Evolutionary conservation across 2,329 filamentous ascomycete species (phyloP).

Genomic region (Claviceps humidiphila): DNA sequence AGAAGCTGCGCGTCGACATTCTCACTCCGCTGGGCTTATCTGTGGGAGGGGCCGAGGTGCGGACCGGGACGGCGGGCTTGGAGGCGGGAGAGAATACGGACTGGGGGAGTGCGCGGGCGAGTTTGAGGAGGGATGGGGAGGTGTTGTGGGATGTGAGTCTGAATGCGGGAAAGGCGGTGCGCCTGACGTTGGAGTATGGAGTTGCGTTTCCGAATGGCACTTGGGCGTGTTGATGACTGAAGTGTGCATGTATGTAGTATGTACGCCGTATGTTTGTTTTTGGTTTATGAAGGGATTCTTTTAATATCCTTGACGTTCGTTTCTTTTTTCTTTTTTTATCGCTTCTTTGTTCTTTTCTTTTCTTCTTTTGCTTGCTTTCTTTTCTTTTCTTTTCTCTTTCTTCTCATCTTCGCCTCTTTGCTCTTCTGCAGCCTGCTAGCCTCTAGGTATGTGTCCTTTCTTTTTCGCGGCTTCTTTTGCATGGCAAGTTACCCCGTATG

Average conservation of each 20-base stretch:
- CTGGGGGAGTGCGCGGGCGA: constrained; percentile 38
- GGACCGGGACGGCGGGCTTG: constrained; percentile 16
- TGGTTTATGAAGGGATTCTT: not conserved
- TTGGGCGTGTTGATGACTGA: constrained; percentile 4
- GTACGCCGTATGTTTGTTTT: not conserved
- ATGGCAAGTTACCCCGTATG: too few relatives aligned
- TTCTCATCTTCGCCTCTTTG: too few relatives aligned
- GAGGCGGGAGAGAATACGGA: constrained; percentile 16
- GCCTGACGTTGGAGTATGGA: constrained; percentile 46
- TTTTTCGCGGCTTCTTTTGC: too few relatives aligned
- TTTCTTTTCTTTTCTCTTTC: too few relatives aligned
- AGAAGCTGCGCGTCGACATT: constrained; percentile 36
- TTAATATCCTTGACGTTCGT: too few relatives aligned
- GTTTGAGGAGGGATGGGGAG: constrained; percentile 39
- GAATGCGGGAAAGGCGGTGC: constrained; percentile 38
- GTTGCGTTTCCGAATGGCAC: constrained; percentile 38
- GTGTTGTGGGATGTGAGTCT: constrained; percentile 41
- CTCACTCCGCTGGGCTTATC: constrained; percentile 32
- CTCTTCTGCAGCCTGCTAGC: too few relatives aligned
- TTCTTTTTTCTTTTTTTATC: too few relatives aligned
- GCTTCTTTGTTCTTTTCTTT: too few relatives aligned
- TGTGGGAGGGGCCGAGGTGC: constrained; percentile 22
- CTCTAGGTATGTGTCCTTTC: too few relatives aligned
- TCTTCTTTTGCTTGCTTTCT: too few relatives aligned
- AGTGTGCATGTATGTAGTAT: not conserved